Base-by-base conservation (phyloP, 495 filamentous ascomycete species). In the Melanomma pulvis-pyrius region DNA sequence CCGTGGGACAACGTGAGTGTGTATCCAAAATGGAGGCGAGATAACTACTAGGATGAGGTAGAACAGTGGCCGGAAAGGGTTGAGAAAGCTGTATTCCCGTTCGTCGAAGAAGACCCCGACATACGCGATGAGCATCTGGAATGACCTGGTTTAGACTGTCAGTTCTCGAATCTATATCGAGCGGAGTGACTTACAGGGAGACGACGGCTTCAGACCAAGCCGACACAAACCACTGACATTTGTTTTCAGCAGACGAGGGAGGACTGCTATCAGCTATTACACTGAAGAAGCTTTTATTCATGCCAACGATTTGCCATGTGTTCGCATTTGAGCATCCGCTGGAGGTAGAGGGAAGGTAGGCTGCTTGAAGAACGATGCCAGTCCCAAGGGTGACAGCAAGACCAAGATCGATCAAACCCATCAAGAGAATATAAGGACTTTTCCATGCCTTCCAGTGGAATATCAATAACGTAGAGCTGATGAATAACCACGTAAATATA, bases 71-170 rank as follows among this genome's bases (percentile, higher is more conserved):
- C 68, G 41, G 22, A 47, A 63, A 6, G 68, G 63, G 48, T 71
- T 71, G 30, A 71, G 63, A 4, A 71, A 5, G 55, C 68, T 71
- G 36, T 46, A 52, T 22, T 63, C 63, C 12, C 63, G 58, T 50
- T 56, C 64, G 49, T 71, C 68, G 44, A 41, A 67, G 60, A 71
- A 71, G 24, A 71, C 49, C 24, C 68, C 68, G 44, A 71, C 36
- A 26, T 71, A 71, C 11, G 68, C 46, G 25, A 59, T 36, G 24
- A 71, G 0, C 52, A 67, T 60, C 34, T 71, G 63, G 28, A 66
- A 66, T 41, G 62, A 47, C 19, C 67, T 70, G 21, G 26, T 4
- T 29, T 11, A 6, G 24, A 8, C 21, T n/a, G 49, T 59, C 32
- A 39, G n/a, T 59, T n/a, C 8, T 21, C 7, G 1, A 53, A 4